Base-by-base conservation (phyloP, 2,329 filamentous ascomycete species). In the Ophiostoma montium region DNA sequence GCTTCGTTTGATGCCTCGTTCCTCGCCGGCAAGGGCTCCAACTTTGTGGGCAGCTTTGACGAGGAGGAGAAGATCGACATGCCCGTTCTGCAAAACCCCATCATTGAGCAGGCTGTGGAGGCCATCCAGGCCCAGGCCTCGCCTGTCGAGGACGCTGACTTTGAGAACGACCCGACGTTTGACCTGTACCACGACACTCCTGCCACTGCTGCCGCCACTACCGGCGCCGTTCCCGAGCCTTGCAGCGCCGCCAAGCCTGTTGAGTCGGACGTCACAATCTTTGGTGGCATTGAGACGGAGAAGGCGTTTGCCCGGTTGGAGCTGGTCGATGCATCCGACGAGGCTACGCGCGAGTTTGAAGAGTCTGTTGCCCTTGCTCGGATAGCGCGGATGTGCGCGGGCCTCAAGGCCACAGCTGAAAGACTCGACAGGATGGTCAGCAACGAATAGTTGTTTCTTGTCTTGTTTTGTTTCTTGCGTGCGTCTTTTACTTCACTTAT, bases 11-110 rank as follows among this genome's bases (percentile, higher is more conserved):
- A 82, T 60, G 66, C 75, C 6, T 70, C 75, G 21, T 61, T 74
- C 21, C 70, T 92, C n/a, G 81, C 81, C 5, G 84, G 84, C 59
- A 92, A 92, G 72, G 66, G 72, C 0, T 75, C 73, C 36, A 73
- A 71, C 62, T 69, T 75, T 48, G 67, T 75, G 9, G 70, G 69
- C 48, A 58, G 60, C n/a, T 66, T 69, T 35, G 60, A 65, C 0
- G 67, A 72, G 19, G 65, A 72, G 23, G 72, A 76, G 53, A 76
- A 82, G 69, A 66, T 78, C 2, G 75, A 79, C 58, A 67, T 67
- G 55, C 72, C 69, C 36, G 62, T 74, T 51, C 62, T 78, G 43
- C 73, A 80, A 59, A 65, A 54, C 11, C 70, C 70, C 1, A 55
- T 64, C 8, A 63, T 68, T 54, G 63, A 65, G 53, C 53, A 57